A percentile compares a stretch with the other conserved stretches of the same genome.
Conservation (phyloP, 257 asterid genomes). For the Jaltomata sinuosa region DNA sequence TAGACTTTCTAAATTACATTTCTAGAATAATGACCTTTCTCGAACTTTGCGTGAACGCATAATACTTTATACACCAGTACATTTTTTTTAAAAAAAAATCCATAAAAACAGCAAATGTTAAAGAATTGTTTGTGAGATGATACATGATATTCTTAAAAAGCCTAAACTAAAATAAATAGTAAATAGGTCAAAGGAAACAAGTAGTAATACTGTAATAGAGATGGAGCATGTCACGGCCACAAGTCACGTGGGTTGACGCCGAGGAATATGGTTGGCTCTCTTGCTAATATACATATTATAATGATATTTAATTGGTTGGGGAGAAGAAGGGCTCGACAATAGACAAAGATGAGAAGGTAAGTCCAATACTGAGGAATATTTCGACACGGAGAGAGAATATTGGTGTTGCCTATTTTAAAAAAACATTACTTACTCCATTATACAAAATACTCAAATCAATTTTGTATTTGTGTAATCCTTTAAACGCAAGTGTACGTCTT, state of each 20-base stretch:
- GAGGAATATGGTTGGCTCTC: constrained; percentile 36
- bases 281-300: too few species aligned
- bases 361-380: constrained; percentile 37
- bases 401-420: constrained; percentile 28
- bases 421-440: neutral
- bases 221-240: constrained; percentile 14
- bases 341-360: constrained; percentile 1
- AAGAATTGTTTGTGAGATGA: neutral
- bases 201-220: neutral
- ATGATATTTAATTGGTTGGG: constrained; percentile 16
- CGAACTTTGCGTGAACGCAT: neutral
- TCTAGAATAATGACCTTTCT: neutral
- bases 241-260: constrained; percentile 74
- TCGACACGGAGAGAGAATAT: constrained; percentile 81
- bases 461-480: neutral
- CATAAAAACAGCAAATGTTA: neutral
- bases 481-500: neutral
- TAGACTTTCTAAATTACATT: neutral
- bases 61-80: neutral
- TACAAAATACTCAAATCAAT: neutral
- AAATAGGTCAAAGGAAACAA: neutral
- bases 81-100: too few species aligned
- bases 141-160: neutral
- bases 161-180: neutral
- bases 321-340: constrained; percentile 19